Conservation (phyloP, 2,329 filamentous ascomycete species). For the Cladosporium austrohemisphaericum region DNA sequence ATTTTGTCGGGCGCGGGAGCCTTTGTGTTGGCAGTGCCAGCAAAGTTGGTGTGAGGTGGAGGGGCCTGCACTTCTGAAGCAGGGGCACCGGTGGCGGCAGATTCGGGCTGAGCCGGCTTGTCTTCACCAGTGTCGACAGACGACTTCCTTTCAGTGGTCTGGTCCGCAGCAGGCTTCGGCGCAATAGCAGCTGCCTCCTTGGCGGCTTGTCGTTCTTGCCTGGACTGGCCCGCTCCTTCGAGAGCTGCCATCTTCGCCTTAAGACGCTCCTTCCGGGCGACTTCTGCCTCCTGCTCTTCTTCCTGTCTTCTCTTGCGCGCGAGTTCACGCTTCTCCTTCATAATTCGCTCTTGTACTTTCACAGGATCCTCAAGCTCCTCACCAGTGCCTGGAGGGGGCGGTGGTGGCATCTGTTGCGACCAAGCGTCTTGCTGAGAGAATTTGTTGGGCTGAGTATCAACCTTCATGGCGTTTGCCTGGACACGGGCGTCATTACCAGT, state of each 20-base stretch:
- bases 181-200: conserved; percentile 26
- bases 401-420: conserved; percentile 32
- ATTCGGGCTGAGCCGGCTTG: conserved; percentile 7
- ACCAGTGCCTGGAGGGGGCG: conserved; percentile 18
- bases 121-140: conserved; percentile 16
- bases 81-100: neutral
- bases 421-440: conserved; percentile 31
- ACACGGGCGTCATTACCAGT: conserved; percentile 36
- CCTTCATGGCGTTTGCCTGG: conserved; percentile 20
- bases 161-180: conserved; percentile 17
- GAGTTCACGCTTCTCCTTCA: conserved; percentile 38
- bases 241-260: conserved; percentile 34
- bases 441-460: conserved; percentile 19
- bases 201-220: conserved; percentile 30
- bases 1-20: neutral
- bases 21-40: neutral
- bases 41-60: neutral
- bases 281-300: conserved; percentile 28
- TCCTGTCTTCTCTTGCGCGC: conserved; percentile 27
- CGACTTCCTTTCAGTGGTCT: conserved; percentile 14
- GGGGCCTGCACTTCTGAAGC: neutral
- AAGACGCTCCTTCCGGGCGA: conserved; percentile 30
- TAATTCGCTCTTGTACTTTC: conserved; percentile 58
- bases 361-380: conserved; percentile 53
- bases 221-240: conserved; percentile 31